phyloP scores from a whole-genome alignment of 164 flowering plant species.

The Sedum album region DNA sequence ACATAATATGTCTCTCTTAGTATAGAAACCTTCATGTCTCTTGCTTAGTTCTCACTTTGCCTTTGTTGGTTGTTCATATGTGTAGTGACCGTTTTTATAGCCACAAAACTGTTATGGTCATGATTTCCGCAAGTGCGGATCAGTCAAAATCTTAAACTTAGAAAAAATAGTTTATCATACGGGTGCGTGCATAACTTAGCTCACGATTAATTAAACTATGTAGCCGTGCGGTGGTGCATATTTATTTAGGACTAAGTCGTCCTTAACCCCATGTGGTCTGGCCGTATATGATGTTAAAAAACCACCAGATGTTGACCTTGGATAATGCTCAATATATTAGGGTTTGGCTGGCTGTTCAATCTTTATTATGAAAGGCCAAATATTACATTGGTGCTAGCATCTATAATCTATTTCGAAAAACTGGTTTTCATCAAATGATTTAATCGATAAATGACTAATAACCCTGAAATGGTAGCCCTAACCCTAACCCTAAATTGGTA shows the following conservation, averaged over 20 bases:
- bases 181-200: neutral
- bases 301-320: neutral
- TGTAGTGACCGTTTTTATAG: neutral
- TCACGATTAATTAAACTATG: neutral
- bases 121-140: neutral
- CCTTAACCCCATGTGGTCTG: neutral
- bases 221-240: slow-evolving; percentile 1
- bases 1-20: slow-evolving; percentile 5
- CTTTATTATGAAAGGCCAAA: neutral
- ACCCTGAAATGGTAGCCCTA: too few relatives aligned
- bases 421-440: too few relatives aligned
- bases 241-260: neutral
- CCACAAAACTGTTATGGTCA: too few relatives aligned
- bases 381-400: too few relatives aligned
- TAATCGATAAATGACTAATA: too few relatives aligned
- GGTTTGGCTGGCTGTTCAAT: neutral
- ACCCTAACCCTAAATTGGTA: too few relatives aligned
- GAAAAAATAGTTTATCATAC: neutral
- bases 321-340: neutral
- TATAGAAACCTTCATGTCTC: neutral
- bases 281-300: neutral
- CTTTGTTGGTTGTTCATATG: neutral
- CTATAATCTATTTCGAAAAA: too few relatives aligned
- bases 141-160: neutral
- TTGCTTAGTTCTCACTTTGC: neutral